Evolutionary conservation across 805 yeast genomes (phyloP), one percentile per base, ranked within the genome.

Genomic region (Metschnikowia rubicola): DNA sequence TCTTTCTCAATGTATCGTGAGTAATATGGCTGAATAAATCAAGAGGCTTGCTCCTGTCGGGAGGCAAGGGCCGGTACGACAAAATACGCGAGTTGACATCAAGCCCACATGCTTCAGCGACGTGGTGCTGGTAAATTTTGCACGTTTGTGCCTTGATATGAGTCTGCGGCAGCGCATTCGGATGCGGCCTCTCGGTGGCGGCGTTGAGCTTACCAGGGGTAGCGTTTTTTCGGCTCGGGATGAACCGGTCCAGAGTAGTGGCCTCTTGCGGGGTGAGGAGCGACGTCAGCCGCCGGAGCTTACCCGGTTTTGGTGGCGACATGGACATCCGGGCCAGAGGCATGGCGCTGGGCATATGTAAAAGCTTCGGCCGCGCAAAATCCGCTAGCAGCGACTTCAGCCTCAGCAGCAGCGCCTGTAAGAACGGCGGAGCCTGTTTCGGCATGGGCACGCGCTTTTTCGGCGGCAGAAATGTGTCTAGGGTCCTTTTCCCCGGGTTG

Each of bases 101-200:
- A 41, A 90, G 73, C 0, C 99, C 98, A 64, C 97, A 92, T 0
- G 97, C 98, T 61, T 86, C 86, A 0, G 97, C 98, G 2, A 92
- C 96, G 28, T 88, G 84, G 57, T 81, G 80, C 63, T 86, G 85
- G 60, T 88, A 88, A 5, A 78, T 75, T 51, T 75, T 73, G 8
- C 77, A 66, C 3, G 79, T 77, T 58, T 78, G 81, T 3, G 77
- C 77, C 54, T 73, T 74, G 37, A 80, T 78, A 57, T 79, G 82
- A 7, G 79, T 75, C 50, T 72, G 71, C 1, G 84, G 84, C 44
- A 79, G 71, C 13, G 76, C 76, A 56, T 71, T 70, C 2, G 77
- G 77, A 44, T 63, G 72, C 3, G 74, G 75, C 15, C 56, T 50
- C n/a, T 59, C 51, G n/a, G 54, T 56, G 8, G 52, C 46, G 11